A percentile compares a stretch with the other conserved stretches of the same genome.
These are phyloP conservation scores for Fusarium equiseti DNA, from an alignment of 2,329 filamentous ascomycete genomes.

Conservation along the genomic window DNA sequence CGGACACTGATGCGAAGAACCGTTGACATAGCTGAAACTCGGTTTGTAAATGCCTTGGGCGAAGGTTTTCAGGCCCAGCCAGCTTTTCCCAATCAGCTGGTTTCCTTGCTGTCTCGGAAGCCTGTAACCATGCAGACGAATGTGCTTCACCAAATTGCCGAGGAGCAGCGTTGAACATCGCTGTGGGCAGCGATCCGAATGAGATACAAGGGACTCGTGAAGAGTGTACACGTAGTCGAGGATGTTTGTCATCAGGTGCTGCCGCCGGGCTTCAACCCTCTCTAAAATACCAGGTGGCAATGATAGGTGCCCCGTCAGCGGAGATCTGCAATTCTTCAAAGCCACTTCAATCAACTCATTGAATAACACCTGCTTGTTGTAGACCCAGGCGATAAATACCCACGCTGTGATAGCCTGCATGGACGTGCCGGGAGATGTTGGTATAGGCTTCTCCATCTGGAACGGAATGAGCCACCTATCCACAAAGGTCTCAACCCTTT, in stretches of 20 bases:
- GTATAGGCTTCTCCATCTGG: neutral
- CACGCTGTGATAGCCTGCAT: neutral
- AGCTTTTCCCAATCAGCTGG: neutral
- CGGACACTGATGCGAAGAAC: neutral
- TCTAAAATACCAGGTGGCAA: neutral
- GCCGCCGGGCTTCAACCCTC: too few relatives aligned
- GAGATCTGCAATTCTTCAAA: neutral
- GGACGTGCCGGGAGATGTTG: rapidly evolving
- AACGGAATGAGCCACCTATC: neutral
- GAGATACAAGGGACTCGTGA: neutral
- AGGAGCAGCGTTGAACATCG: neutral
- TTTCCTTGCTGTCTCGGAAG: neutral
- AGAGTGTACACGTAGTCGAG: neutral
- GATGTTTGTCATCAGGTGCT: neutral
- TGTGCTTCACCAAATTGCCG: neutral
- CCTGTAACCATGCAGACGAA: neutral
- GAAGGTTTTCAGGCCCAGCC: rapidly evolving
- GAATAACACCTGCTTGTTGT: neutral
- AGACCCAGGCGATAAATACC: neutral
- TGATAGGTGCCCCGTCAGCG: neutral
- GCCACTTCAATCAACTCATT: neutral
- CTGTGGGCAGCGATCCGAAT: neutral
- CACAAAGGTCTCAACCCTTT: constrained; percentile 13
- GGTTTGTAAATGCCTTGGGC: neutral
- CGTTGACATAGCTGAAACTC: neutral